Conservation (phyloP, 2,329 filamentous ascomycete genomes). For the Colletotrichum eremochloae region DNA sequence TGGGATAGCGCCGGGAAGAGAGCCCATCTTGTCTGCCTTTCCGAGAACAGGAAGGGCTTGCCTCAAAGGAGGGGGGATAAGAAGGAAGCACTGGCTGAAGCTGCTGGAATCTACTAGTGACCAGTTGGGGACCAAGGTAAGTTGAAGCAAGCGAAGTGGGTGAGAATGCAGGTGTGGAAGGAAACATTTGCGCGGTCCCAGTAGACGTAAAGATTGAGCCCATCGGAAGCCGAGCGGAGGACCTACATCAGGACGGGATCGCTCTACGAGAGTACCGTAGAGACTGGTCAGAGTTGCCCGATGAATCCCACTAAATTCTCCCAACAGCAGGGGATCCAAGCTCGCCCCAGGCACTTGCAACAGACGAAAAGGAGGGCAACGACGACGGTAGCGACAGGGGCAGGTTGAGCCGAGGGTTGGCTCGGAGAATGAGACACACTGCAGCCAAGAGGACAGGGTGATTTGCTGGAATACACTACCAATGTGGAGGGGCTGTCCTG, state of each 20-base stretch:
- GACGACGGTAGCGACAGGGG: slow-evolving; percentile 6
- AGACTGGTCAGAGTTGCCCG: slow-evolving; percentile 32
- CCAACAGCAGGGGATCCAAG: slow-evolving; percentile 26
- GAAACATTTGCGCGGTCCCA: slow-evolving; percentile 25
- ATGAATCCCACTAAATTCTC: slow-evolving; percentile 23
- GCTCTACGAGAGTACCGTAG: slow-evolving; percentile 19
- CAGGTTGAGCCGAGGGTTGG: slow-evolving; percentile 35
- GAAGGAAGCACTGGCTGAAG: slow-evolving; percentile 7
- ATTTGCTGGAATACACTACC: neutral
- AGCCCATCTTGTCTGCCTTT: slow-evolving; percentile 40
- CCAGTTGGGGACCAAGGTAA: slow-evolving; percentile 20
- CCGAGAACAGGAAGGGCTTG: neutral
- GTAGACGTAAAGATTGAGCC: slow-evolving; percentile 34
- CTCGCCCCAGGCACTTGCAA: slow-evolving; percentile 15
- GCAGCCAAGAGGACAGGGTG: slow-evolving; percentile 30
- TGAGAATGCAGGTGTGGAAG: slow-evolving; percentile 27
- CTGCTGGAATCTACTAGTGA: slow-evolving; percentile 18
- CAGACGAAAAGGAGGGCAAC: neutral
- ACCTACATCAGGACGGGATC: slow-evolving; percentile 33
- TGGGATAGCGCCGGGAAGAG: slow-evolving; percentile 40
- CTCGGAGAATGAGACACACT: slow-evolving; percentile 28
- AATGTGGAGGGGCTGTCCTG: neutral
- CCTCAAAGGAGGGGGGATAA: neutral
- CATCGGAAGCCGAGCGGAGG: slow-evolving; percentile 37
- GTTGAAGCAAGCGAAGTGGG: slow-evolving; percentile 24